Evolutionary conservation across 2,329 filamentous ascomycete species (phyloP), one percentile per base, ranked within the genome.

Genomic region (Didymella exigua): DNA sequence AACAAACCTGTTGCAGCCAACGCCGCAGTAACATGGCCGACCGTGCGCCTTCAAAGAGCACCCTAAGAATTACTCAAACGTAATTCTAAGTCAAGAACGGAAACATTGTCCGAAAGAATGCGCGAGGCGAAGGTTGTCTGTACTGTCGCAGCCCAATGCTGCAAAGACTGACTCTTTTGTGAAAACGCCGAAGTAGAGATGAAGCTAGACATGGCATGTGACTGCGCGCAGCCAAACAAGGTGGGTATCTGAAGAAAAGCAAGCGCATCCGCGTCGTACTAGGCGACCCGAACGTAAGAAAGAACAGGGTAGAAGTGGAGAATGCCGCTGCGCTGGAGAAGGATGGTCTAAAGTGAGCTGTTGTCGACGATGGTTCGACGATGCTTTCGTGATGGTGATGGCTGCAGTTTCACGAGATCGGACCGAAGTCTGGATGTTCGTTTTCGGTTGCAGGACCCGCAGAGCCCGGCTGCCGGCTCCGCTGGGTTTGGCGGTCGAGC

Each of bases 211-310:
- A 44, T 45, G 26, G 52, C 52, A 55, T 55, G 46, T 55, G 52
- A 50, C 59, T 49, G 53, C 41, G 49, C 31, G 34, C 54, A 58
- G 44, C 55, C 55, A 46, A 58, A 59, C 47, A 56, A 59, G 44
- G 56, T 62, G 65, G 65, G 65, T 68, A 68, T 68, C 64, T 60
- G 37, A 56, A 64, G 61, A 46, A 54, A 55, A 54, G 19, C n/a
- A 48, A 57, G 6, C n/a, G 29, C 23, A 36, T 29, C 33, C 41
- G 41, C 49, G 44, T 55, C 54, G 51, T 50, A 49, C 56, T 56
- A 49, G 41, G 50, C 54, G 52, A 36, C 52, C 27, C 27, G 59
- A 42, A 19, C 41, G 56, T 54, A 59, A 59, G 42, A 56, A 61
- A 60, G 41, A 53, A 66, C 46, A 55, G 13, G 37, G 18, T 46